phyloP scores from a whole-genome alignment of 768 basidiomycete genomes.

The Amanita pallidorosea region DNA sequence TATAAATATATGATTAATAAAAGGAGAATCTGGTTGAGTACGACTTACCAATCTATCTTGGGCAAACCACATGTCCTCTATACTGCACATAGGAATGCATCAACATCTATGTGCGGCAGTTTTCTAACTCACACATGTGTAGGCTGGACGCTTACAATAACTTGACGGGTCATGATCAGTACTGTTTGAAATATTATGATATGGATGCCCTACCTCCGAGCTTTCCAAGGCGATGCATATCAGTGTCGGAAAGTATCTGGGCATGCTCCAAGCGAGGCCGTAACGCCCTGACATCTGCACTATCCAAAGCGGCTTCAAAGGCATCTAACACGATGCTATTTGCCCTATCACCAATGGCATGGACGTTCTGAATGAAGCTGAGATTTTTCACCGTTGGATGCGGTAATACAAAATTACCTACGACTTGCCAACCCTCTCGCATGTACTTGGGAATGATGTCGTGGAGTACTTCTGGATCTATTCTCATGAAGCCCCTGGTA shows the following conservation, averaged over 20 bases:
- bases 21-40: not conserved
- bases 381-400: not conserved
- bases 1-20: slow-evolving; percentile 14
- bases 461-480: slow-evolving; percentile 48
- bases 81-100: slow-evolving; percentile 25
- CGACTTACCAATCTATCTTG: slow-evolving; percentile 62
- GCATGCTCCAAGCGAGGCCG: slow-evolving; percentile 86
- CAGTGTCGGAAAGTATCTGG: slow-evolving; percentile 70
- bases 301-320: slow-evolving; percentile 60
- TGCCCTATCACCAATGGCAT: slow-evolving; percentile 82
- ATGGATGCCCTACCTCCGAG: slow-evolving; percentile 53
- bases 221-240: slow-evolving; percentile 66
- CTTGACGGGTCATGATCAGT: slow-evolving; percentile 22
- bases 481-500: slow-evolving; percentile 71
- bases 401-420: slow-evolving; percentile 25
- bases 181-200: not conserved
- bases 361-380: slow-evolving; percentile 53
- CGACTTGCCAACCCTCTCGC: slow-evolving; percentile 84
- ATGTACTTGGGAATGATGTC: slow-evolving; percentile 60
- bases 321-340: slow-evolving; percentile 77
- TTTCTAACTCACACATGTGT: slow-evolving; percentile 62
- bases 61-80: slow-evolving; percentile 86
- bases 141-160: slow-evolving; percentile 86
- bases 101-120: not conserved
- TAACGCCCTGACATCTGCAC: slow-evolving; percentile 49